These are phyloP conservation scores for Carex kokanica DNA, from an alignment of 176 grass and related monocot genomes.

Conservation along the genomic window DNA sequence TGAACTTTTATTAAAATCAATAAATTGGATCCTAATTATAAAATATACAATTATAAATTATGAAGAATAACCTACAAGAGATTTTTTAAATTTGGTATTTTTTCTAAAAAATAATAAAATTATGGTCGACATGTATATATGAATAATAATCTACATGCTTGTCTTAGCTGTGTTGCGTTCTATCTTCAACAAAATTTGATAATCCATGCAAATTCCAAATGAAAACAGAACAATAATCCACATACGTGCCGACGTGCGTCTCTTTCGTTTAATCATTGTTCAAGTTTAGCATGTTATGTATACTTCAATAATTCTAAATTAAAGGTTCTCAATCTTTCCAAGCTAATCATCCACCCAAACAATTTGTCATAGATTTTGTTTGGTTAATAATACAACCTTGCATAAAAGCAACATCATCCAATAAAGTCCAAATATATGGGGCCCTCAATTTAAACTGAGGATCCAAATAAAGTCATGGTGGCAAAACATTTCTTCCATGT, in stretches of 20 bases:
- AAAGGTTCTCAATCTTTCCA: neutral
- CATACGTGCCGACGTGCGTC: neutral
- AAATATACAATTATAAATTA: no score
- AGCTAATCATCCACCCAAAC: neutral
- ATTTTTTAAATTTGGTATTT: neutral
- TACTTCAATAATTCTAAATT: neutral
- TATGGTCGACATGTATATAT: neutral
- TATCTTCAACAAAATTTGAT: neutral
- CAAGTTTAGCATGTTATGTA: neutral
- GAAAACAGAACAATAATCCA: neutral
- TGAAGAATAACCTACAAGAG: no score
- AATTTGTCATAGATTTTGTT: neutral
- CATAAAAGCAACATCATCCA: neutral
- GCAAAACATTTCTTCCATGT: neutral
- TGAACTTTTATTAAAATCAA: no score
- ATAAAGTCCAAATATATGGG: neutral
- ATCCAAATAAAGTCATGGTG: neutral
- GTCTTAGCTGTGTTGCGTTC: neutral
- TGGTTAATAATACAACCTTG: neutral
- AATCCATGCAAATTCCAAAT: neutral
- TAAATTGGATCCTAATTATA: no score
- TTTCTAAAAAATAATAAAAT: neutral
- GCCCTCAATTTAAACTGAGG: neutral
- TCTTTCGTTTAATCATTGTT: neutral
- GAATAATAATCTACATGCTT: neutral